Base-by-base conservation (phyloP, 106 monocot genomes). In the Alisma plantagoaquatica region DNA sequence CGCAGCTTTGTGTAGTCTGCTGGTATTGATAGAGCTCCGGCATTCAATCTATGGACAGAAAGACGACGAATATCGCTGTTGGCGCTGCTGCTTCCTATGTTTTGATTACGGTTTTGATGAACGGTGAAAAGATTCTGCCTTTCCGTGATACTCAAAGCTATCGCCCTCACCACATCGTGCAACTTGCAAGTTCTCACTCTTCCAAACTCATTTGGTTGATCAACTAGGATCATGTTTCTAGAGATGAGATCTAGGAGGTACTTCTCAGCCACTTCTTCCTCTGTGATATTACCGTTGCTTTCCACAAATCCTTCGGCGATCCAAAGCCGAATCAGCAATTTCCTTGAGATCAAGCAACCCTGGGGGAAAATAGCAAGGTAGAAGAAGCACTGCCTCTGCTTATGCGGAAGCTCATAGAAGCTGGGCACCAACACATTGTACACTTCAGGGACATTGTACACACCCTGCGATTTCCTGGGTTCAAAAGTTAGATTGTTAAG, bases 341-440 rank as follows among this genome's bases (percentile, higher is more conserved):
- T 52, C 27, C 27, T 52, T n/a, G 11, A n/a, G 27, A 52, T 52
- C 0, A 3, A 5, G 3, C 4, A 29, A 28, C 9, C 29, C 4
- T 52, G 17, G 9, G 52, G 52, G n/a, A 52, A 52, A 0, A 29
- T 11, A 28, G 29, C 26, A 7, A n/a, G n/a, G n/a, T n/a, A n/a
- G n/a, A n/a, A n/a, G n/a, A n/a, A n/a, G n/a, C n/a, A n/a, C n/a
- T n/a, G n/a, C n/a, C n/a, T n/a, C n/a, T n/a, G n/a, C n/a, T n/a
- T n/a, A n/a, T n/a, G n/a, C n/a, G n/a, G n/a, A n/a, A n/a, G n/a
- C 59, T 64, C 60, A 69, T 69, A 49, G 43, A 56, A 62, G 45
- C 74, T 63, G 1, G 54, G 19, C 5, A 25, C 27, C 33, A 73
- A 29, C 7, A 60, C 60, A 4, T 26, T n/a, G 4, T 41, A 44